A percentile compares a stretch with the other conserved stretches of the same genome.
These are phyloP conservation scores for Suillus alpinus DNA, from an alignment of 768 basidiomycete genomes.

Conservation along the genomic window DNA sequence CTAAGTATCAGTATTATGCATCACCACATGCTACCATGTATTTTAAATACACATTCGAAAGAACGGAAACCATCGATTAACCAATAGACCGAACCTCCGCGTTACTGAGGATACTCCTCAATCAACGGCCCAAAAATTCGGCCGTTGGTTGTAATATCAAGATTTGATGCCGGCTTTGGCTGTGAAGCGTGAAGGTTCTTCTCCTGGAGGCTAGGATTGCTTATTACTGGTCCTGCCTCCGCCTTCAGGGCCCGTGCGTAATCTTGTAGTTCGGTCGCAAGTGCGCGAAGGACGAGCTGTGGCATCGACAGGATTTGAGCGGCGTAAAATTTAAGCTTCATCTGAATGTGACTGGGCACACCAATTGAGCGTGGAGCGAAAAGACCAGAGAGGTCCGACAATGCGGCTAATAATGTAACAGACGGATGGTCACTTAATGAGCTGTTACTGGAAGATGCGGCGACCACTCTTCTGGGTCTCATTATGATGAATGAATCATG, in stretches of 20 bases:
- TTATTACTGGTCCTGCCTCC: neutral
- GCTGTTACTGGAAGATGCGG: neutral
- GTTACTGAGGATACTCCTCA: neutral
- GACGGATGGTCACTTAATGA: conserved; percentile 14
- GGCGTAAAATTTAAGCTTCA: conserved; percentile 70
- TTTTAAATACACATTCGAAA: neutral
- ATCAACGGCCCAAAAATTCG: neutral
- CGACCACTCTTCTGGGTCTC: conserved; percentile 39
- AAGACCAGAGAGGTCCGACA: conserved; percentile 25
- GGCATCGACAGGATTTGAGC: conserved; percentile 58
- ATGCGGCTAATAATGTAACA: conserved; percentile 17
- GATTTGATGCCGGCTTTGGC: neutral
- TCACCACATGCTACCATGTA: neutral
- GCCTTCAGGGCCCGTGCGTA: neutral
- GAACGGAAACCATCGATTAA: neutral
- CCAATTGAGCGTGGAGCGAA: conserved; percentile 20
- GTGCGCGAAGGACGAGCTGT: conserved; percentile 33
- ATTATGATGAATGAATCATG: conserved; percentile 53
- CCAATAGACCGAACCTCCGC: neutral
- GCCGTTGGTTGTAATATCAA: neutral
- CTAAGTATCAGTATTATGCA: neutral
- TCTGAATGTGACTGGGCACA: conserved; percentile 41
- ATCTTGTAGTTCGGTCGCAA: conserved; percentile 40
- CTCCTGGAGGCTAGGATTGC: neutral
- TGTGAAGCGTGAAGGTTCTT: neutral